Base-by-base conservation (phyloP, 2,329 filamentous ascomycete species). In the Aureobasidium sp. region DNA sequence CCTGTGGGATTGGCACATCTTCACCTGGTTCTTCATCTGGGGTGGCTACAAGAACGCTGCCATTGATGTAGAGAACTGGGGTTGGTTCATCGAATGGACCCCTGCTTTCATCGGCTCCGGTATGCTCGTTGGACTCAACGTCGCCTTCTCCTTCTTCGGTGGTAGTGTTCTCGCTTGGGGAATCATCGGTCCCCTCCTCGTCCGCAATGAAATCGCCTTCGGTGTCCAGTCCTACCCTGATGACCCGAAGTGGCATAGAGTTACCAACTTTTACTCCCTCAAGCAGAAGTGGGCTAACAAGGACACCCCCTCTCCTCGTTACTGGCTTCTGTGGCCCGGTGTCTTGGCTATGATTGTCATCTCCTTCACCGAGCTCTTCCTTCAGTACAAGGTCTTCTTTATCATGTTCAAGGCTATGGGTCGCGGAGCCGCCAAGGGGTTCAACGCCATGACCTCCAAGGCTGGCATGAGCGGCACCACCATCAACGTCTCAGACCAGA, bases 41-140 rank as follows among this genome's bases (percentile, higher is more conserved):
- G 74, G 76, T 54, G 72, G 76, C 34, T 78, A 81, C 70, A 76
- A 71, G 21, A 81, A 78, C 64, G 70, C 69, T 21, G 80, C 80
- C 0, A 73, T 83, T 45, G 74, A 76, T 51, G 77, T 81, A 30
- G 81, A 85, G 69, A 83, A 79, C 69, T 85, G 83, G 83, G 80
- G 81, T 7, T 85, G 82, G 82, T 77, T 81, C 65, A 73, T 84
- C 44, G 82, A 85, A 65, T 78, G 78, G 64, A 85, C 82, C 0
- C 82, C 82, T 0, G 83, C 83, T 36, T 85, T 85, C 71, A 82
- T 85, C 64, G 83, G 82, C 2, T 78, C 77, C 44, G 82, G 82
- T 53, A 81, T 84, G 71, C 76, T 84, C 36, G 80, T 83, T 65
- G 81, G 81, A 62, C 71, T 83, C 63, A 84, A 84, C 68, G 77